Evolutionary conservation across 768 basidiomycete species (phyloP).

Genomic region (Galerina marginata): DNA sequence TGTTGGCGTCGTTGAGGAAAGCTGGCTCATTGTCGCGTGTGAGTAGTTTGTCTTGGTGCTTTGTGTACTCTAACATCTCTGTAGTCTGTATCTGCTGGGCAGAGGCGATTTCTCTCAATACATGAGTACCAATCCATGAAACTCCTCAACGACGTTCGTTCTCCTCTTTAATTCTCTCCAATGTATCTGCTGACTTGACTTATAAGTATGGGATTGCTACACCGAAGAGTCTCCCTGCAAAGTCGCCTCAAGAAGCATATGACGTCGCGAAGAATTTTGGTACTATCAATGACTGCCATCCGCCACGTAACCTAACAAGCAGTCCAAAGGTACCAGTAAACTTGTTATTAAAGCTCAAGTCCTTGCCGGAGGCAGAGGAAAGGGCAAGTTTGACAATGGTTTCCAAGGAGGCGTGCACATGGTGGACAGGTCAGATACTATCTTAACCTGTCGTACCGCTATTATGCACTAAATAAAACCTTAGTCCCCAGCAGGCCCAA

Average conservation of each 20-base stretch:
- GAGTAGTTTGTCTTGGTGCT: conserved; percentile 13
- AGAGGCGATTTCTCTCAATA: conserved; percentile 92
- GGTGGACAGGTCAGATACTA: conserved; percentile 71
- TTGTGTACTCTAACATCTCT: conserved; percentile 10
- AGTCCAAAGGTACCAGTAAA: conserved; percentile 62
- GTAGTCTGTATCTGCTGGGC: conserved; percentile 75
- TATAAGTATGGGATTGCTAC: conserved; percentile 92
- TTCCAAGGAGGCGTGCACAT: conserved; percentile 98
- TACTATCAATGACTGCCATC: conserved; percentile 36
- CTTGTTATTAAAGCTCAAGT: conserved; percentile 99
- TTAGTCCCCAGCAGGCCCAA: conserved; percentile 85
- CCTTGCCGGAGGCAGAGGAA: conserved; percentile 96
- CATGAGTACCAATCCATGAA: conserved; percentile 98
- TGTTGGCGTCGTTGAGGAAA: conserved; percentile 74
- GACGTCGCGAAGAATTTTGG: conserved; percentile 90
- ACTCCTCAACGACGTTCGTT: conserved; percentile 86
- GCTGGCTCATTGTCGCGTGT: conserved; percentile 70
- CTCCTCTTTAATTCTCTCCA: neutral
- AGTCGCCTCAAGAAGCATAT: conserved; percentile 88
- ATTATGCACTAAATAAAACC: conserved; percentile 1
- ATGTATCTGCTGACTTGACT: neutral
- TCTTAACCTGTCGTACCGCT: neutral
- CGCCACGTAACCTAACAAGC: conserved; percentile 7
- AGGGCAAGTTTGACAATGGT: conserved; percentile 95
- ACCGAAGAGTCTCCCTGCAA: conserved; percentile 88